Conservation (phyloP, 2,329 filamentous ascomycete genomes). For the Endoconidiophora polonica region DNA sequence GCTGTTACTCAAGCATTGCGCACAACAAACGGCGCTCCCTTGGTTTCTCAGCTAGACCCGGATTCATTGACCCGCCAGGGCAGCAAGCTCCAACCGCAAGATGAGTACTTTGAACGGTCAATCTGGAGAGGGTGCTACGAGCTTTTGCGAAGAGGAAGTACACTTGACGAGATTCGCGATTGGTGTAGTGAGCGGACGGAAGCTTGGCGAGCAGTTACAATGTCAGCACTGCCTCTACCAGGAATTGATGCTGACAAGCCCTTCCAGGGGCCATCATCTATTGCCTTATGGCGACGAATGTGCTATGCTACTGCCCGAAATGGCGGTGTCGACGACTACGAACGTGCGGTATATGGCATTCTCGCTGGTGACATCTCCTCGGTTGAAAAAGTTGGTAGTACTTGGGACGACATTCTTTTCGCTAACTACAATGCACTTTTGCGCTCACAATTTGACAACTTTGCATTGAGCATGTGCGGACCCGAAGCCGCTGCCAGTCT, state of each 20-base stretch:
- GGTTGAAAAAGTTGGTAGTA: constrained; percentile 58
- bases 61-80: constrained; percentile 72
- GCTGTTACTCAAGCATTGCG: constrained; percentile 38
- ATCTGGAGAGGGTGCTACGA: constrained; percentile 93
- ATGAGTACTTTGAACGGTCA: constrained; percentile 75
- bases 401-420: constrained; percentile 78
- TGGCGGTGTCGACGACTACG: constrained; percentile 55
- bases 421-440: constrained; percentile 76
- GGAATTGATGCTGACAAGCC: constrained; percentile 24
- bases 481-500: constrained; percentile 35
- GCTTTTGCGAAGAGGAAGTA: constrained; percentile 71
- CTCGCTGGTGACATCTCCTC: constrained; percentile 71
- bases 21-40: constrained; percentile 41
- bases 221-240: constrained; percentile 54
- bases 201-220: constrained; percentile 71
- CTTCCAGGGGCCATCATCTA: constrained; percentile 26
- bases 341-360: constrained; percentile 78
- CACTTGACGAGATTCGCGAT: constrained; percentile 55
- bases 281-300: constrained; percentile 60
- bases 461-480: constrained; percentile 39
- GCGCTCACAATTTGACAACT: constrained; percentile 62
- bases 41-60: constrained; percentile 81
- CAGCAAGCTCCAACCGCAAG: constrained; percentile 59
- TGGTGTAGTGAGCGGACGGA: constrained; percentile 81
- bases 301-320: constrained; percentile 57